A percentile compares a stretch with the other conserved stretches of the same genome.
Conservation (phyloP, 495 filamentous ascomycete species). For the Penicillium nucicola region DNA sequence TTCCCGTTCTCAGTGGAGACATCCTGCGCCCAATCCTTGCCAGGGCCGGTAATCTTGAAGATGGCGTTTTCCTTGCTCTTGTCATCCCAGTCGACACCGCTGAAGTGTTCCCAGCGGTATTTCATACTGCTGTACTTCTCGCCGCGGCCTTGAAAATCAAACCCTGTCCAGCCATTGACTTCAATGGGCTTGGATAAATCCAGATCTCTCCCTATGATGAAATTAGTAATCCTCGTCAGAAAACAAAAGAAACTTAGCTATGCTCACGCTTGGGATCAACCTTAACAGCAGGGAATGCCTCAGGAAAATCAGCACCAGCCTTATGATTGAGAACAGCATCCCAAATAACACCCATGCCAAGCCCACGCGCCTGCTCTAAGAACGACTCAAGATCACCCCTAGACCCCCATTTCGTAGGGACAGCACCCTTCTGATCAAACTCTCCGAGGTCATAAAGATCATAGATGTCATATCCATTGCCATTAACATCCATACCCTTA, state of each 20-base stretch:
- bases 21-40: conserved; percentile 62
- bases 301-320: conserved; percentile 61
- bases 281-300: conserved; percentile 57
- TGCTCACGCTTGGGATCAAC: conserved; percentile 54
- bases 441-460: conserved; percentile 76
- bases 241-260: not conserved
- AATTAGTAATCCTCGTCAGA: not conserved
- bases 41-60: conserved; percentile 63
- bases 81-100: conserved; percentile 65
- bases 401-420: conserved; percentile 70
- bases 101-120: conserved; percentile 71
- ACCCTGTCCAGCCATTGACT: conserved; percentile 67
- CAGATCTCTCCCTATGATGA: conserved; percentile 47
- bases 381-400: conserved; percentile 60
- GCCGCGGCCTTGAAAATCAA: conserved; percentile 60
- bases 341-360: conserved; percentile 62
- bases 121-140: conserved; percentile 58
- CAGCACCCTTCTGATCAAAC: conserved; percentile 67
- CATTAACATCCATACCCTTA: conserved; percentile 59
- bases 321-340: conserved; percentile 79
- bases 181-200: conserved; percentile 56
- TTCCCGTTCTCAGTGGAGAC: conserved; percentile 68
- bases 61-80: conserved; percentile 56
- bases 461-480: conserved; percentile 77
- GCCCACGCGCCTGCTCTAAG: conserved; percentile 43